These are phyloP conservation scores for Fusarium equiseti DNA, from an alignment of 2,329 filamentous ascomycete genomes.

Conservation along the genomic window DNA sequence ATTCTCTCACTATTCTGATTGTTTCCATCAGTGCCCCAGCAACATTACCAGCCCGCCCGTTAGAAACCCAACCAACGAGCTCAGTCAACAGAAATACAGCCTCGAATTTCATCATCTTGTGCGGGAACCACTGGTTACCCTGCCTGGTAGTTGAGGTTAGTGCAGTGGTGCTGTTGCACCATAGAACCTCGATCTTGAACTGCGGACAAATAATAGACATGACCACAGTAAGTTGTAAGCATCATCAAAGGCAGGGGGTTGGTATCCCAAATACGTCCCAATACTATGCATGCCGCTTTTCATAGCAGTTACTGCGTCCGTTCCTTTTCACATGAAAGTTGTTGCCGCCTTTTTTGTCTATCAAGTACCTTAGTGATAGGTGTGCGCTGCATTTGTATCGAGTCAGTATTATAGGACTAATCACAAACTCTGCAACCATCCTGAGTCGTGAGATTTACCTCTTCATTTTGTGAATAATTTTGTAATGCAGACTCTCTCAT, in stretches of 20 bases:
- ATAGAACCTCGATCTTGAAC: neutral
- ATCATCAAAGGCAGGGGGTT: neutral
- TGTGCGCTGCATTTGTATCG: neutral
- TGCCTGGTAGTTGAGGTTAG: neutral
- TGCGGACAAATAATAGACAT: neutral
- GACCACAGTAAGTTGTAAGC: neutral
- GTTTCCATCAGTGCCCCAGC: neutral
- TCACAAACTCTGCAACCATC: neutral
- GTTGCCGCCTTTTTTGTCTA: neutral
- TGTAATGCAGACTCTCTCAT: neutral
- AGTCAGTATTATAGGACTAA: constrained; percentile 12
- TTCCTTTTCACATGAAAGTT: neutral
- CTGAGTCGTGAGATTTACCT: constrained; percentile 15
- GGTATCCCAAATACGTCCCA: neutral
- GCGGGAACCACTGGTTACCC: neutral
- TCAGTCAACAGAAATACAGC: neutral
- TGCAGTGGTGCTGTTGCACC: neutral
- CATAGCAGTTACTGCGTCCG: neutral
- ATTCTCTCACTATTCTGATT: neutral
- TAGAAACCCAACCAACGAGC: neutral
- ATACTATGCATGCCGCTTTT: neutral
- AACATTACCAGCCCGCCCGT: neutral
- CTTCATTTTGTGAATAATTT: neutral
- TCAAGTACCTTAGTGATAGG: neutral
- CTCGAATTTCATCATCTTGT: neutral